Evolutionary conservation across 2,329 filamentous ascomycete genomes (phyloP), one percentile per base, ranked within the genome.

Genomic region (Xylaria polymorpha): DNA sequence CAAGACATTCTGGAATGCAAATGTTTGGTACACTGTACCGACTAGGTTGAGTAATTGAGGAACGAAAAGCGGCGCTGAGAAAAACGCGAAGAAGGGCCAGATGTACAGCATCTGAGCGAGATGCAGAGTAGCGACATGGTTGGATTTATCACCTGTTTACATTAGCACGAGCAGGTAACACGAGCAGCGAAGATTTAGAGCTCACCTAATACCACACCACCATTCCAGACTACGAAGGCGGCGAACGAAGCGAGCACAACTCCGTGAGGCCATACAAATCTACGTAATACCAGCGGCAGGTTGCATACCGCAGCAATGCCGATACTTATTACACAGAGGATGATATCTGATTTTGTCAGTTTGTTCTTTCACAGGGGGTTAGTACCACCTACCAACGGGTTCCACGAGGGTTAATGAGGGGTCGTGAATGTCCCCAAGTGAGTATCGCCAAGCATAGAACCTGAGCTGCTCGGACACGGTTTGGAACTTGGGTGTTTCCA

Each of bases 61-160:
- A 0, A 92, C 71, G 4, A 95, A 81, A 0, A 98, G 84, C 0
- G 96, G 95, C 58, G 90, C 88, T 0, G 94, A 97, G 83, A 98
- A 98, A 82, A 98, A 97, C 43, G 88, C 83, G 67, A 97, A 90
- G 71, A 97, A 92, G 0, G 94, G 91, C 92, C 94, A 97, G 73
- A 98, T 91, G 77, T 99, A 99, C 20, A 98, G 90, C 88, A 99
- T 92, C 81, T 99, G 96, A 0, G 95, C 87, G 5, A 96, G 82
- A 77, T 99, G 95, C 14, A 98, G 83, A 0, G 94, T 96, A 0
- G 94, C 94, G 39, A 96, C 86, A 77, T 99, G 96, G 77, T 97
- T 98, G 32, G 93, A 91, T 81, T 98, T 98, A 81, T 99, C 96
- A 44, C 94, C 93, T 94, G 65, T 3, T 25, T 12, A 0, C 1